Percentiles rank a stretch among this genome's conserved stretches.
These are phyloP conservation scores for Mucor velutinosus DNA, from an alignment of 371 early-diverging fungal species.

Conservation along the genomic window DNA sequence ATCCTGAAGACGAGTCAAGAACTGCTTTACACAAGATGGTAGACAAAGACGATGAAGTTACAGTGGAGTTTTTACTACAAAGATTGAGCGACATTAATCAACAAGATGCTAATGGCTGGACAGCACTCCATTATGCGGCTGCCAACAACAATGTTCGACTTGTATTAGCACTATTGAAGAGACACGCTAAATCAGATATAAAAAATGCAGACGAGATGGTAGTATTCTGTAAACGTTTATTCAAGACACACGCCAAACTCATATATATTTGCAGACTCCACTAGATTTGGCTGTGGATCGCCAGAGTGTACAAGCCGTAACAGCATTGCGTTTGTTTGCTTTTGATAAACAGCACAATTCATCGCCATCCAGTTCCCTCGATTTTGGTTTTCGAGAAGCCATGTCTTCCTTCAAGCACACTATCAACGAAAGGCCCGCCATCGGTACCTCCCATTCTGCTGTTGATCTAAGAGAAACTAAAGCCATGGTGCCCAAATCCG, in stretches of 20 bases:
- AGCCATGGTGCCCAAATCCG: slow-evolving; percentile 12
- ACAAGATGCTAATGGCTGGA: slow-evolving; percentile 66
- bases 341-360: slow-evolving; percentile 54
- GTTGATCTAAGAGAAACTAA: slow-evolving; percentile 29
- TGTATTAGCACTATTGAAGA: slow-evolving; percentile 66
- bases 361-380: slow-evolving; percentile 45
- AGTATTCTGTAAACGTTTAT: neutral
- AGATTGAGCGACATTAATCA: slow-evolving; percentile 71
- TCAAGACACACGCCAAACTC: neutral
- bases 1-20: slow-evolving; percentile 51
- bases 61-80: slow-evolving; percentile 71
- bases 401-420: slow-evolving; percentile 50
- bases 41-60: slow-evolving; percentile 54
- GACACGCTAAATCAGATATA: slow-evolving; percentile 70
- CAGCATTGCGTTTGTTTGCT: slow-evolving; percentile 58
- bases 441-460: slow-evolving; percentile 40
- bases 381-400: slow-evolving; percentile 58
- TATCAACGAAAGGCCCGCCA: slow-evolving; percentile 14
- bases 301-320: slow-evolving; percentile 64
- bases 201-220: slow-evolving; percentile 60
- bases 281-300: slow-evolving; percentile 71
- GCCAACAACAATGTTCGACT: slow-evolving; percentile 66
- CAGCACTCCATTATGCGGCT: slow-evolving; percentile 80
- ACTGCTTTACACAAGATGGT: slow-evolving; percentile 71
- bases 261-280: slow-evolving; percentile 48